Evolutionary conservation across 305 asterid species (phyloP), one percentile per base, ranked within the genome.

Genomic region (Ilex paraguariensis): DNA sequence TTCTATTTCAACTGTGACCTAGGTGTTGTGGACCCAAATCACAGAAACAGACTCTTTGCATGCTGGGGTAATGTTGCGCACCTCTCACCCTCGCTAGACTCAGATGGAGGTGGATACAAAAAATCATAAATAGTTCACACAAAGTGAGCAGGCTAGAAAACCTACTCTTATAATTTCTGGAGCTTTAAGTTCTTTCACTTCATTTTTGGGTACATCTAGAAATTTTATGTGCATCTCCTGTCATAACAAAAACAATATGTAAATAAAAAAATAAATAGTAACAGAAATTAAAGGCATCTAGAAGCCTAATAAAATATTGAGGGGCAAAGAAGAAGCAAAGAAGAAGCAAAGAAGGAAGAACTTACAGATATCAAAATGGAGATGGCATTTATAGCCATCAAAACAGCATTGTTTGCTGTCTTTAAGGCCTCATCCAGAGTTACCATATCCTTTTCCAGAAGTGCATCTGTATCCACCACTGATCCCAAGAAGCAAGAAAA

Each of bases 371-470:
- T 74, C 48, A 93, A 81, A 78, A 84, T 57, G 42, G 95, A 79
- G 63, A 88, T 84, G 70, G 95, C 94, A 74, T 90, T 86, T 79
- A 84, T 72, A 59, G 97, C 95, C 97, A 93, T 90, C 75, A 93
- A 69, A 74, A 83, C 95, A 64, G 97, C 96, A 79, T 83, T 83
- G 51, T 86, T 81, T 40, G 90, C 82, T 68, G 95, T 83, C 79
- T 75, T 87, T 72, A 86, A 68, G 60, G 99, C 97, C 84, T 93
- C 99, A 68, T 93, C 99, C 68, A 93, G 81, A 57, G 99, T 93
- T 54, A 93, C 87, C 72, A 88, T 73, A 77, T 93, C 97, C 79
- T 84, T 90, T 59, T 85, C 86, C 31, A 93, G 88, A 73, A 93
- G 97, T 16, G 84, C 69, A 74, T 93, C 95, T 68, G 99, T 88